A percentile compares a stretch with the other conserved stretches of the same genome.
Conservation (phyloP, 352 stramenopile genomes). For the Globisporangium alternatum region DNA sequence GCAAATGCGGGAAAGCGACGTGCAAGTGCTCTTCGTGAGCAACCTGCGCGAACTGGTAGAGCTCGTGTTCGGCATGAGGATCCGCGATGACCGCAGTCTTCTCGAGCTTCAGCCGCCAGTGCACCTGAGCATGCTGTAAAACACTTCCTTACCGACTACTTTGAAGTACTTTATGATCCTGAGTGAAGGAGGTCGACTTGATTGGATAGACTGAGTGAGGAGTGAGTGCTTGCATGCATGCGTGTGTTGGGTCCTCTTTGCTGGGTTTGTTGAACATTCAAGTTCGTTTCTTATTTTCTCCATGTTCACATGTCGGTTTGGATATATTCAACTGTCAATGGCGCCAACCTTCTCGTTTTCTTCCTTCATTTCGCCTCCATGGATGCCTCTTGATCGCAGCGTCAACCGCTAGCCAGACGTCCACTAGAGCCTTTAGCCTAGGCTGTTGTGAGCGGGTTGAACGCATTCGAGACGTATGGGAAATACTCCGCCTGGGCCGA, state of each 20-base stretch:
- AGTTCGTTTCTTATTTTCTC: background rate
- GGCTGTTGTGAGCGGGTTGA: slow-evolving; percentile 50
- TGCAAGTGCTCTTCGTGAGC: slow-evolving; percentile 68
- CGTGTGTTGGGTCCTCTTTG: background rate
- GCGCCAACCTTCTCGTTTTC: background rate
- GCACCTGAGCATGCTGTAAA: slow-evolving; percentile 50
- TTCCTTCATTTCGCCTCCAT: background rate
- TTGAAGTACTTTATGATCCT: background rate
- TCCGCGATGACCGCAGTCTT: slow-evolving; percentile 35
- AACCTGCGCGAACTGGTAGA: slow-evolving; percentile 61
- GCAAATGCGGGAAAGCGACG: slow-evolving; percentile 22
- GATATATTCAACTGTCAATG: slow-evolving; percentile 7
- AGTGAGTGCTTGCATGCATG: background rate
- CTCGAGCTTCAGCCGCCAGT: slow-evolving; percentile 23
- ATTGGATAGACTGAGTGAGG: background rate
- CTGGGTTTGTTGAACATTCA: background rate
- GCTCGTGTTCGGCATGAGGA: slow-evolving; percentile 66
- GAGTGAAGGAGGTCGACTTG: background rate
- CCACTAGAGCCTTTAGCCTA: background rate
- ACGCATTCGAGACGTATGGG: slow-evolving; percentile 81
- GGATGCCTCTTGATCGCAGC: background rate
- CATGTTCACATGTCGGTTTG: background rate
- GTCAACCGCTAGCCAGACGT: background rate
- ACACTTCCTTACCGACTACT: background rate
- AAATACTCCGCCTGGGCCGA: slow-evolving; percentile 73